Evolutionary conservation across 2,329 filamentous ascomycete genomes (phyloP).

Genomic region (Chrysoporthe deuterocubensis): DNA sequence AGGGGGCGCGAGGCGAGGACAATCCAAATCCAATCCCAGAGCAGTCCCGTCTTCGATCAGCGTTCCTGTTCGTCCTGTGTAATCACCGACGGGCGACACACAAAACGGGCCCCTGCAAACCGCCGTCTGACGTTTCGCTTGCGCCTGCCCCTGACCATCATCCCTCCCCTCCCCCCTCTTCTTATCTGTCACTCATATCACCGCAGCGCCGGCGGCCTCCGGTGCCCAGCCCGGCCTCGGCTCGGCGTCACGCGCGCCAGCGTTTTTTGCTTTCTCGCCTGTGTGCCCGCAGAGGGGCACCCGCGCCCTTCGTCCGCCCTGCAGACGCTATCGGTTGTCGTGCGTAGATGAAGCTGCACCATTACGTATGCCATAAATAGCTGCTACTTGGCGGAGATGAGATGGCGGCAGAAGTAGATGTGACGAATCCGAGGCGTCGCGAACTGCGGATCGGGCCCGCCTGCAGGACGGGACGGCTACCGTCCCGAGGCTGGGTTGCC

Average conservation of each 20-base stretch:
- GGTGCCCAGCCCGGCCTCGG: no score
- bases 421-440: slow-evolving; percentile 9
- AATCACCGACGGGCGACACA: slow-evolving; percentile 7
- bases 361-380: slow-evolving; percentile 10
- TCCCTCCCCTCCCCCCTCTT: background rate
- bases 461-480: slow-evolving; percentile 13
- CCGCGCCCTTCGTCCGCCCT: no score
- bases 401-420: background rate
- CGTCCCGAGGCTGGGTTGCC: slow-evolving; percentile 11
- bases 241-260: no score
- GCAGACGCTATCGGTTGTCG: background rate
- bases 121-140: slow-evolving; percentile 1
- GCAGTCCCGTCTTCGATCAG: background rate
- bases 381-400: slow-evolving; percentile 8
- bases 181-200: background rate
- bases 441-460: slow-evolving; percentile 17
- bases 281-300: no score
- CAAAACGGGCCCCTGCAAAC: background rate
- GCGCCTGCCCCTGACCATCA: background rate
- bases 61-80: background rate
- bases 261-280: background rate
- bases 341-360: background rate
- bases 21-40: background rate
- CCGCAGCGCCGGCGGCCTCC: no score
- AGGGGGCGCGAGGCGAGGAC: background rate